Base-by-base conservation (phyloP, 2,329 filamentous ascomycete genomes). In the Didymosphaeria variabile region DNA sequence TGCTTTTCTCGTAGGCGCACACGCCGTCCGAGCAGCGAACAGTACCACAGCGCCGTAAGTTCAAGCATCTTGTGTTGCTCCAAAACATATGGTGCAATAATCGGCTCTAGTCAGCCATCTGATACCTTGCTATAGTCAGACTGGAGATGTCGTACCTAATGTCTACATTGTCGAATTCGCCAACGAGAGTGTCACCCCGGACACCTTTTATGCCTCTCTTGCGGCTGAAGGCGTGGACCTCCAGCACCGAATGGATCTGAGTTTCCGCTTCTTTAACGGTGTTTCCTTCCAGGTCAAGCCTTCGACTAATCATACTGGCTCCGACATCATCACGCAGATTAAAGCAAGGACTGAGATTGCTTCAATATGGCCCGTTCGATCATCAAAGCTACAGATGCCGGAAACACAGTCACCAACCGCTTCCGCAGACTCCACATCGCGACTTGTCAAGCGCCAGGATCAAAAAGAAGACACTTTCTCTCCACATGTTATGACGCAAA, bases 401-500 rank as follows among this genome's bases (percentile, higher is more conserved):
- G 55, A 55, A 7, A 42, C 31, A 15, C 34, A 46, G 38, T 46
- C 31, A 23, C 15, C 32, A 12, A 23, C 26, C 9, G 45, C 46
- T 32, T 19, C 49, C 23, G 17, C 55, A 42, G 40, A 58, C n/a
- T 26, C 50, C 51, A 36, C 46, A 19, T 31, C 55, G 4, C 21
- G 47, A 23, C 64, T 13, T 55, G 10, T 57, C 52, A 68, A 65
- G 38, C 61, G 59, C 7, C 66, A 64, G 50, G 49, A 36, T 17
- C 19, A 46, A 21, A 26, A 51, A 12, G 50, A 63, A 29, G 23
- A 45, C 6, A 13, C 50, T 29, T 76, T 73, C 59, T 73, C 73
- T 2, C 66, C 74, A 4, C 75, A 77, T 55, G 64, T 75, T 23
- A 72, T 74, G 69, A 75, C 72, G 9, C 72, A 76, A 21, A 67